phyloP scores from a whole-genome alignment of 306 rosid species.

The Cicer judaicum region DNA sequence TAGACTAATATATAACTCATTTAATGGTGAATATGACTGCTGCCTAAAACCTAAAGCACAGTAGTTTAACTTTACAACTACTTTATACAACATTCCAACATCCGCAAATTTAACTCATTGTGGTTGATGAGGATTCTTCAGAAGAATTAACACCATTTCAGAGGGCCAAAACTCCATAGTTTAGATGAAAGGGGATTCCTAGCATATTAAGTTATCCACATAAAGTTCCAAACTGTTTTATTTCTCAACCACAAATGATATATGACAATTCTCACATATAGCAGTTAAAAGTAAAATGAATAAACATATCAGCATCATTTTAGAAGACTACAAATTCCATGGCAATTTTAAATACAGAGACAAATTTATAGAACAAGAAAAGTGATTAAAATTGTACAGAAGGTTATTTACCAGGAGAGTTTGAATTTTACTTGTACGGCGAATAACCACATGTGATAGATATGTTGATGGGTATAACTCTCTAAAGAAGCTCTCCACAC shows the following conservation, averaged over 20 bases:
- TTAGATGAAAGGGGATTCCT: background rate
- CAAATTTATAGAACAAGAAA: conserved; percentile 26
- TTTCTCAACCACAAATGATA: background rate
- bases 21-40: no score
- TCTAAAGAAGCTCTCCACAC: conserved; percentile 67
- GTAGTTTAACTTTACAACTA: no score
- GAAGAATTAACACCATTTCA: no score
- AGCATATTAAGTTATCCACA: background rate
- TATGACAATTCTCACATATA: conserved; percentile 1
- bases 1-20: no score
- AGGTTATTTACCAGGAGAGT: conserved; percentile 67
- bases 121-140: no score
- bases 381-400: conserved; percentile 23
- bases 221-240: background rate
- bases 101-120: no score
- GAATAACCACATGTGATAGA: conserved; percentile 77
- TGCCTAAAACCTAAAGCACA: no score
- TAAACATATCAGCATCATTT: background rate
- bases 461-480: conserved; percentile 81
- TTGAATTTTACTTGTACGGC: conserved; percentile 63
- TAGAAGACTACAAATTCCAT: conserved; percentile 10
- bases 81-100: no score
- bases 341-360: background rate
- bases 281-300: background rate
- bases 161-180: no score